A percentile compares a stretch with the other conserved stretches of the same genome.
These are phyloP conservation scores for Fusarium illudens DNA, from an alignment of 2,329 filamentous ascomycete genomes.

Conservation along the genomic window DNA sequence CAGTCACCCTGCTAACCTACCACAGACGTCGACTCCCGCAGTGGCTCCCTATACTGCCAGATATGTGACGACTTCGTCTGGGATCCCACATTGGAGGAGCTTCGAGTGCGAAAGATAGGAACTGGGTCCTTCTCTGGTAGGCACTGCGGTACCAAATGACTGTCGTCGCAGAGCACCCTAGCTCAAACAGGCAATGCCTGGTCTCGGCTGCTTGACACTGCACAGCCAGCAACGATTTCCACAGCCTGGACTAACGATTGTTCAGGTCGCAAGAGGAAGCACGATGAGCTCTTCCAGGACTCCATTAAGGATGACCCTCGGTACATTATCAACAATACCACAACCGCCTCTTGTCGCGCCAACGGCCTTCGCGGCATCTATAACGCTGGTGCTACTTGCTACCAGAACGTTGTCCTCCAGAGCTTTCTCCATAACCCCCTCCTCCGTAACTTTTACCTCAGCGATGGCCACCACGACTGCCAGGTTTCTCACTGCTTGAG, in stretches of 20 bases:
- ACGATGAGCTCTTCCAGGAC: constrained; percentile 74
- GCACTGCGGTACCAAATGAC: constrained; percentile 31
- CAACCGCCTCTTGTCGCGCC: constrained; percentile 81
- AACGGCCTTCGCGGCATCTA: constrained; percentile 92
- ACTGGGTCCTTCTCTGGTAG: constrained; percentile 71
- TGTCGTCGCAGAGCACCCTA: not conserved
- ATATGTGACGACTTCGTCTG: constrained; percentile 85
- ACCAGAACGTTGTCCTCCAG: constrained; percentile 96
- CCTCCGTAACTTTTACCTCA: constrained; percentile 89
- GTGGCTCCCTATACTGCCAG: constrained; percentile 79
- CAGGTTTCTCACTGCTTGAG: constrained; percentile 68
- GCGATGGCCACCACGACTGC: constrained; percentile 89
- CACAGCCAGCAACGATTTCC: not conserved
- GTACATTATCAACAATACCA: constrained; percentile 81
- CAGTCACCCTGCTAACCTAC: constrained; percentile 39
- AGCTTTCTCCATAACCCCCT: constrained; percentile 93
- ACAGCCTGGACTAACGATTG: not conserved
- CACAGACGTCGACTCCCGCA: constrained; percentile 79
- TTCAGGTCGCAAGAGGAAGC: constrained; percentile 75
- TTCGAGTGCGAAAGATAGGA: constrained; percentile 74
- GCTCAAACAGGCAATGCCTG: not conserved
- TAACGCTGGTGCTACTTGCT: constrained; percentile 98
- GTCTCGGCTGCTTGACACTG: not conserved
- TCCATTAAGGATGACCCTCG: constrained; percentile 75
- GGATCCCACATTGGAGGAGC: constrained; percentile 80